phyloP scores from a whole-genome alignment of 179 eudicot genomes.

The Beta lomatogona region DNA sequence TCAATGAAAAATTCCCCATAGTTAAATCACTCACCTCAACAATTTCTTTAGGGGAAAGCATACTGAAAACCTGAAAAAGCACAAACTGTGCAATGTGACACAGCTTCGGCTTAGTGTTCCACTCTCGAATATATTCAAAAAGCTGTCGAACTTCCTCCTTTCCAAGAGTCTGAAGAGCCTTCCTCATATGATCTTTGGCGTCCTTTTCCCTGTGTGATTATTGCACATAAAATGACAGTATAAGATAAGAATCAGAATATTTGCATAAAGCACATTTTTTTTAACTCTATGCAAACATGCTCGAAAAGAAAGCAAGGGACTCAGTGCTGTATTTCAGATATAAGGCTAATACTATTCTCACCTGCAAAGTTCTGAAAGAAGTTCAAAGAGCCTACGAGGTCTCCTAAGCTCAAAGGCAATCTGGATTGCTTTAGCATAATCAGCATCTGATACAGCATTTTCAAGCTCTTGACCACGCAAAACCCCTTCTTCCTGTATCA shows the following conservation, averaged over 20 bases:
- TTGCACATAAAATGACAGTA: slow-evolving; percentile 1
- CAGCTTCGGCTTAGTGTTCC: slow-evolving; percentile 95
- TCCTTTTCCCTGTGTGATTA: slow-evolving; percentile 53
- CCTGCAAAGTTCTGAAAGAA: slow-evolving; percentile 84
- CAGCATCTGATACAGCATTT: slow-evolving; percentile 85
- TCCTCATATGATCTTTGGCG: slow-evolving; percentile 51
- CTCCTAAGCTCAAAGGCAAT: slow-evolving; percentile 90
- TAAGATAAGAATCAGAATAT: background rate
- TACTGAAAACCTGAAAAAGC: slow-evolving; percentile 72
- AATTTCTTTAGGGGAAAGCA: slow-evolving; percentile 78
- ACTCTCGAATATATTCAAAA: slow-evolving; percentile 86
- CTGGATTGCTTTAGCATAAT: slow-evolving; percentile 82
- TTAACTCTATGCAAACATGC: background rate
- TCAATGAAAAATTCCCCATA: background rate
- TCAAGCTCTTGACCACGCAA: slow-evolving; percentile 89
- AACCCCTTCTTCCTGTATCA: slow-evolving; percentile 84
- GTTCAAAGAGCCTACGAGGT: slow-evolving; percentile 87
- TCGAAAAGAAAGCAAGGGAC: background rate
- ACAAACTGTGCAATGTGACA: slow-evolving; percentile 89
- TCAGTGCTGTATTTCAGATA: background rate
- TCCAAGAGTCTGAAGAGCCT: slow-evolving; percentile 59
- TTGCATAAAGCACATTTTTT: background rate
- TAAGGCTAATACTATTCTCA: slow-evolving; percentile 20
- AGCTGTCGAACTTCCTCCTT: slow-evolving; percentile 71
- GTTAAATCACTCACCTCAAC: slow-evolving; percentile 59